A percentile compares a stretch with the other conserved stretches of the same genome.
Conservation (phyloP, 2,329 filamentous ascomycete genomes). For the Fusarium palustre region DNA sequence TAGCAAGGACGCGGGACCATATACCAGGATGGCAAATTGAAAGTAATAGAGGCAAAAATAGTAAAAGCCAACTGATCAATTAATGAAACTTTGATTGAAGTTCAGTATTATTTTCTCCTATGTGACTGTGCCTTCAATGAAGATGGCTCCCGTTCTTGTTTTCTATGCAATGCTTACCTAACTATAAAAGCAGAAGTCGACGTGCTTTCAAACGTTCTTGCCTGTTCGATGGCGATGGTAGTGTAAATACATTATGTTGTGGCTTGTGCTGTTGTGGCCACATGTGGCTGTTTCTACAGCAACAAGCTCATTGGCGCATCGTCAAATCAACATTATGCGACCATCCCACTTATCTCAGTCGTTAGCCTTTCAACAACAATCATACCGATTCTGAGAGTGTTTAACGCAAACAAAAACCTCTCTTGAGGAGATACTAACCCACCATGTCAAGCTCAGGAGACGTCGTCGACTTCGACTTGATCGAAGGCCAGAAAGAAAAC, state of each 20-base stretch:
- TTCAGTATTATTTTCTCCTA: slow-evolving; percentile 8
- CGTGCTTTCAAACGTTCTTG: not conserved
- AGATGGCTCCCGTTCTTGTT: not conserved
- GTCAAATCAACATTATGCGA: slow-evolving; percentile 26
- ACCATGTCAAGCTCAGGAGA: slow-evolving; percentile 65
- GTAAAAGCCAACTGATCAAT: slow-evolving; percentile 45
- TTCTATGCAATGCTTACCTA: not conserved
- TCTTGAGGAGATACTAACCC: slow-evolving; percentile 40
- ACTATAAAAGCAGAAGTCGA: not conserved
- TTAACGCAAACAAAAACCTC: slow-evolving; percentile 26
- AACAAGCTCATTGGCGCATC: slow-evolving; percentile 27
- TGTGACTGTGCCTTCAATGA: not conserved
- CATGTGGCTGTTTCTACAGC: slow-evolving; percentile 45
- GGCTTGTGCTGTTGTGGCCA: slow-evolving; percentile 7
- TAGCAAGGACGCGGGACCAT: slow-evolving; percentile 41
- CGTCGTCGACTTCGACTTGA: slow-evolving; percentile 84
- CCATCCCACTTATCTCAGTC: slow-evolving; percentile 14
- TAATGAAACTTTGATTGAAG: slow-evolving; percentile 39
- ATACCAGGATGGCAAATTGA: slow-evolving; percentile 45
- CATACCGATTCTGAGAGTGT: slow-evolving; percentile 29
- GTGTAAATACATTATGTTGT: not conserved
- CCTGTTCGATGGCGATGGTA: not conserved
- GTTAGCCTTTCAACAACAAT: slow-evolving; percentile 25
- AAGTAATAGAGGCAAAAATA: slow-evolving; percentile 48
- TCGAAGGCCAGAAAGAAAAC: slow-evolving; percentile 98